Percentiles rank a stretch among this genome's conserved stretches.
Evolutionary conservation across 176 grass and related monocot genomes (phyloP).

Genomic region (Bolboschoenus planiculmis): DNA sequence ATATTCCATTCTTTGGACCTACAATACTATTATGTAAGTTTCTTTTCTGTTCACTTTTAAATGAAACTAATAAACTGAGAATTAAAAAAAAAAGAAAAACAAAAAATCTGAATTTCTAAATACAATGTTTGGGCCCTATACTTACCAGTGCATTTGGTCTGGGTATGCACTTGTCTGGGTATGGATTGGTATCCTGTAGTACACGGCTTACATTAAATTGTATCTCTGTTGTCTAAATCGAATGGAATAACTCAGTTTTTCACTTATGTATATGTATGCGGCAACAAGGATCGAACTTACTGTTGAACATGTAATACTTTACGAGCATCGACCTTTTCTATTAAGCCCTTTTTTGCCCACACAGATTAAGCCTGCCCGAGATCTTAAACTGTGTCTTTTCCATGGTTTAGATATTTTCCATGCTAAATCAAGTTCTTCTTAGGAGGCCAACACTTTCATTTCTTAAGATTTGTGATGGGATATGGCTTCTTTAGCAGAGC

Average conservation of each 20-base stretch:
- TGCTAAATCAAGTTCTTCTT: background rate
- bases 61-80: background rate
- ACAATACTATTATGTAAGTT: slow-evolving; percentile 54
- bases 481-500: background rate
- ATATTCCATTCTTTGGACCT: slow-evolving; percentile 75
- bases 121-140: background rate
- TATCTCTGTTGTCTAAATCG: background rate
- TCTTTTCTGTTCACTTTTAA: slow-evolving; percentile 24
- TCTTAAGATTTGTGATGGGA: background rate
- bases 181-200: background rate
- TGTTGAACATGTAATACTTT: background rate
- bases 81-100: background rate
- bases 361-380: too few relatives aligned
- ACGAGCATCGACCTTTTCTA: background rate
- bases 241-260: background rate
- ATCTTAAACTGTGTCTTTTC: background rate
- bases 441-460: background rate
- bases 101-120: background rate
- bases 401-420: background rate
- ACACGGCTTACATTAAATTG: background rate
- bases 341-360: background rate
- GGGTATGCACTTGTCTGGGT: background rate
- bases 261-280: background rate
- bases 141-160: background rate
- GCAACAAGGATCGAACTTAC: background rate